Evolutionary conservation across 139 green algal genomes (phyloP).

Genomic region (Picochlorum sp.): DNA sequence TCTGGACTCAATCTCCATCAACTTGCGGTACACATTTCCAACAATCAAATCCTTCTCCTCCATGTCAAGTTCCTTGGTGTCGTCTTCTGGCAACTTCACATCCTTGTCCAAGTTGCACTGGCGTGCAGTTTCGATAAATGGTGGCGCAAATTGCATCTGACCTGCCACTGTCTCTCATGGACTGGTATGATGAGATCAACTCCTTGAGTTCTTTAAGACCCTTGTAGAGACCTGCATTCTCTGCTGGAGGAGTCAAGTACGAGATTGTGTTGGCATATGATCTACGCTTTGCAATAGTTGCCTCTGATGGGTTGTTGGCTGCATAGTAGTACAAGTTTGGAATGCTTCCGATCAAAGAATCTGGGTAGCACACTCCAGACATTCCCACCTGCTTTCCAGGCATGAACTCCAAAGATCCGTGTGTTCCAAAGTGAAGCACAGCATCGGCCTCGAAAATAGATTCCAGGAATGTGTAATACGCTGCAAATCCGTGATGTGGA

Average conservation of each 20-base stretch:
- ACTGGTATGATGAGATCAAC: slow-evolving; percentile 92
- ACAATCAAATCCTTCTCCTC: slow-evolving; percentile 78
- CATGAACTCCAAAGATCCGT: slow-evolving; percentile 99
- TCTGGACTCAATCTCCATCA: slow-evolving; percentile 99
- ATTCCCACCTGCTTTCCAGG: slow-evolving; percentile 98
- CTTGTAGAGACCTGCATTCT: slow-evolving; percentile 95
- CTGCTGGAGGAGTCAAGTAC: slow-evolving; percentile 96
- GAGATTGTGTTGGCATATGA: slow-evolving; percentile 99
- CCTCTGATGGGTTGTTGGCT: slow-evolving; percentile 98
- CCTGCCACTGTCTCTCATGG: slow-evolving; percentile 76
- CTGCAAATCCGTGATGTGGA: slow-evolving; percentile 98
- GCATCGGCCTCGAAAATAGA: slow-evolving; percentile 91
- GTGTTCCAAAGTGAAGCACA: slow-evolving; percentile 98
- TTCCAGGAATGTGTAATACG: slow-evolving; percentile 99
- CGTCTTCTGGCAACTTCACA: slow-evolving; percentile 70
- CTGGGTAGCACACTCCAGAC: slow-evolving; percentile 93
- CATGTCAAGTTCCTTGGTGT: slow-evolving; percentile 54
- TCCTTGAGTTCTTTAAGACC: slow-evolving; percentile 85
- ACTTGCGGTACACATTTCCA: slow-evolving; percentile 76
- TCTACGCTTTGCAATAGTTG: slow-evolving; percentile 97
- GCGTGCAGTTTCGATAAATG: slow-evolving; percentile 91
- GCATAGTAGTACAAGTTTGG: slow-evolving; percentile 99
- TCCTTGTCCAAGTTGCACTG: slow-evolving; percentile 98
- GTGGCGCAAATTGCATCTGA: slow-evolving; percentile 80
- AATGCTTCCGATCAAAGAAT: slow-evolving; percentile 92